These are phyloP conservation scores for Taiwanofungus camphoratus DNA, from an alignment of 1,284 basidiomycete genomes.

Conservation along the genomic window DNA sequence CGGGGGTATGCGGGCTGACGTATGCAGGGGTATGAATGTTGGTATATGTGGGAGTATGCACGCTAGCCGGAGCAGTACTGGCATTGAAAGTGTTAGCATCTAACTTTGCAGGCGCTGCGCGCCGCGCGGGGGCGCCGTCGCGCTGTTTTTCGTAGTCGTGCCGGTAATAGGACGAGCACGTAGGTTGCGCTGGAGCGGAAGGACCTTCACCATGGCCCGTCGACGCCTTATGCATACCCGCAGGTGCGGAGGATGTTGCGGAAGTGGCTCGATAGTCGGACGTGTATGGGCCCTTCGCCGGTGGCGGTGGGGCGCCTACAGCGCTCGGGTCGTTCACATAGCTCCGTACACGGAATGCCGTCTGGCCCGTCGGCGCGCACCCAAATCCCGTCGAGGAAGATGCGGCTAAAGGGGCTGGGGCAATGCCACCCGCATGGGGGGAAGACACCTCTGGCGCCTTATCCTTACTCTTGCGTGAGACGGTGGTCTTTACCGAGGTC, in stretches of 20 bases:
- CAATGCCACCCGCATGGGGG: not conserved
- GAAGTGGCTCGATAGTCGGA: slow-evolving; percentile 5
- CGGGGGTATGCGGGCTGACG: not conserved
- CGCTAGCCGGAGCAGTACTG: not conserved
- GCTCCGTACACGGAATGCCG: slow-evolving; percentile 15
- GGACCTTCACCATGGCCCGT: not conserved
- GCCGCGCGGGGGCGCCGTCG: slow-evolving; percentile 14
- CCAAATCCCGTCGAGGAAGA: not conserved
- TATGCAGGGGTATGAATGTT: not conserved
- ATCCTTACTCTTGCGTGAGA: slow-evolving; percentile 15
- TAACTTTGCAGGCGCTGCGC: slow-evolving; percentile 3
- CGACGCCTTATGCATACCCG: not conserved
- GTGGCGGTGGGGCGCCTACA: slow-evolving; percentile 2
- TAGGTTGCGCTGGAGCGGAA: not conserved
- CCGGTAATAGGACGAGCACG: too few relatives aligned
- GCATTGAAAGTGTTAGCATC: not conserved
- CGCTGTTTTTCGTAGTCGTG: slow-evolving; percentile 29
- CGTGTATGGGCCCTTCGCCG: slow-evolving; percentile 2
- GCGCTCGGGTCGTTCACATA: slow-evolving; percentile 18
- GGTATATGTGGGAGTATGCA: not conserved
- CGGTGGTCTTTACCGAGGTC: slow-evolving; percentile 7
- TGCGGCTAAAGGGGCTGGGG: slow-evolving; percentile 1
- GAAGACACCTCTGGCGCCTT: slow-evolving; percentile 8
- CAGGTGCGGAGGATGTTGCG: not conserved
- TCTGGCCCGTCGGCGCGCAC: slow-evolving; percentile 9